Evolutionary conservation across 2,329 filamentous ascomycete species (phyloP).

Genomic region (Pseudogymnoascus sp.): DNA sequence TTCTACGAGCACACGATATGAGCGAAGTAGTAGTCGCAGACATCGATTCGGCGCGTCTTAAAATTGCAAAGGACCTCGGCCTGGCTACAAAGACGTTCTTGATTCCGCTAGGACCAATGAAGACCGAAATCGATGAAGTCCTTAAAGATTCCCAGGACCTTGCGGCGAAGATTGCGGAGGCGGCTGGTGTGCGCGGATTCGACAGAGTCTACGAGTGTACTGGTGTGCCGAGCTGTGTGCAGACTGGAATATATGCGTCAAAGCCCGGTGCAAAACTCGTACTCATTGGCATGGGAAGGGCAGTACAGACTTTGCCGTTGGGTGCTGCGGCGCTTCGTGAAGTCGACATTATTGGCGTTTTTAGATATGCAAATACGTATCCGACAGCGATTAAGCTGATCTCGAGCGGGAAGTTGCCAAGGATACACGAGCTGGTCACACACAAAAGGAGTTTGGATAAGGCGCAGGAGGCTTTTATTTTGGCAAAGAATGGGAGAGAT

Average conservation of each 20-base stretch:
- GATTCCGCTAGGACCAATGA: background rate
- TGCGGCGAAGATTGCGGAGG: background rate
- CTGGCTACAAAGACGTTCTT: background rate
- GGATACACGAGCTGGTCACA: conserved; percentile 63
- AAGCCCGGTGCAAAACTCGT: conserved; percentile 63
- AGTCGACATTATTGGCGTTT: conserved; percentile 70
- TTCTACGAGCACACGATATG: conserved; percentile 22
- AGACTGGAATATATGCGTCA: conserved; percentile 65
- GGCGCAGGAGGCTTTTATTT: conserved; percentile 57
- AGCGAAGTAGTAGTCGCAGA: background rate
- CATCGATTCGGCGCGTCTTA: background rate
- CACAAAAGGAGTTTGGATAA: conserved; percentile 57
- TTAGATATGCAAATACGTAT: conserved; percentile 71
- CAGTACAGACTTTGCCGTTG: conserved; percentile 65
- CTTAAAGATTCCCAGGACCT: background rate
- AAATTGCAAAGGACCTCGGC: background rate
- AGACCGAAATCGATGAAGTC: background rate
- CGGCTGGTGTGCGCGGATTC: background rate
- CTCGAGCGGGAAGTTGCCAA: conserved; percentile 45
- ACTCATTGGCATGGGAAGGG: conserved; percentile 73
- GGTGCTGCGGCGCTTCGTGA: conserved; percentile 65
- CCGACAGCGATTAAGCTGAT: conserved; percentile 58
- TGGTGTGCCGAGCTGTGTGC: conserved; percentile 66
- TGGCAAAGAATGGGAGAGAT: conserved; percentile 61
- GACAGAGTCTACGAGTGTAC: conserved; percentile 42